Base-by-base conservation (phyloP, 129 eudicot genomes). In the Dittrichia graveolens region DNA sequence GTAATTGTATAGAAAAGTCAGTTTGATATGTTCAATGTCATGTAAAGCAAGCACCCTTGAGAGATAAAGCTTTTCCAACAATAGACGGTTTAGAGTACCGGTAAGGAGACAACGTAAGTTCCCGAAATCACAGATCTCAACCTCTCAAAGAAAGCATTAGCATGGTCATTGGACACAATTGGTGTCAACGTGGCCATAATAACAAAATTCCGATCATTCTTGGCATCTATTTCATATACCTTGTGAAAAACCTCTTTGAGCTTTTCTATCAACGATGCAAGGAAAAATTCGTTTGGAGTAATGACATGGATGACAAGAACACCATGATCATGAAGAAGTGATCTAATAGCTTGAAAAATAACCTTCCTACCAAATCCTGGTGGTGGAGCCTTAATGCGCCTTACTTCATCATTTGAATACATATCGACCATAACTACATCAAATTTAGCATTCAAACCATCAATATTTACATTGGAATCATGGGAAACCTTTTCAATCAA, bases 391-490 rank as follows among this genome's bases (percentile, higher is more conserved):
- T 76, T 79, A 39, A 72, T 43, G 2, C 90, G 89, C 24, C 67
- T 65, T 69, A 11, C 53, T 16, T 74, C 88, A 61, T 90, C 97
- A 80, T 78, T 75, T 13, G 99, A 86, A 81, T 90, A 97, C 89
- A 95, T 78, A 83, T 95, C 97, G 75, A 90, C 96, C 97, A 88
- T 90, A 15, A 95, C 71, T 3, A 78, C 94, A 75, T 90, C 89
- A 83, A 88, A 95, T 58, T 63, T 81, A 61, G 5, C 39, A 73
- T 42, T 60, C 10, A 79, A 70, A 54, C n/a, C 46, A 44, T 68
- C 80, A 66, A 39, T 55, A 38, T 24, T 67, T 6, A 34, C 71
- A 34, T 5, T 8, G 5, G 10, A 59, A 38, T 50, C 84, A 61
- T 37, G 43, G 19, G 38, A 48, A 9, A 61, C 46, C 6, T 59